Conservation (phyloP, 352 stramenopile species). For the Phytophthora idaei region DNA sequence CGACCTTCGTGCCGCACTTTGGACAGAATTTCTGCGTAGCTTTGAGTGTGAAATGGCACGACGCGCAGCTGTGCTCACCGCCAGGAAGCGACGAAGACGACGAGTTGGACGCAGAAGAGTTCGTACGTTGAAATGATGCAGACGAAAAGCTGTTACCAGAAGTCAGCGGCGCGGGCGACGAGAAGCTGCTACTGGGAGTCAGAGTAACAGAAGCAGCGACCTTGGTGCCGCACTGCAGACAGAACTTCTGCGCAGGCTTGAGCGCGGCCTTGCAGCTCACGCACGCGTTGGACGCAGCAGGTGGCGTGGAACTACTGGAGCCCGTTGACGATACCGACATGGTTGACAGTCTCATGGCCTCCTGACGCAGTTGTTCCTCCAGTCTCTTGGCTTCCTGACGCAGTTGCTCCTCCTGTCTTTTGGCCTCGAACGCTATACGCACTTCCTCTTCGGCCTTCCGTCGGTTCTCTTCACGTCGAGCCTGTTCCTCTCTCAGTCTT, state of each 20-base stretch:
- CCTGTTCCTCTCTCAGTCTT: constrained; percentile 61
- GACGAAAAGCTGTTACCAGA: constrained; percentile 24
- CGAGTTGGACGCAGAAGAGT: constrained; percentile 30
- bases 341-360: constrained; percentile 56
- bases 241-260: constrained; percentile 69
- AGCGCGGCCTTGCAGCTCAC: constrained; percentile 24
- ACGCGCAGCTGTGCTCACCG: constrained; percentile 41
- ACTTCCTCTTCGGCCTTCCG: constrained; percentile 62
- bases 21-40: constrained; percentile 82
- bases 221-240: constrained; percentile 66
- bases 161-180: constrained; percentile 21
- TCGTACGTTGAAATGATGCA: constrained; percentile 30
- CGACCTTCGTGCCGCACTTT: constrained; percentile 60
- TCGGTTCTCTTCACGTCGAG: constrained; percentile 67
- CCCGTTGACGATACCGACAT: constrained; percentile 26
- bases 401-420: constrained; percentile 64
- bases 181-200: constrained; percentile 24
- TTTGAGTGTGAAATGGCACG: constrained; percentile 58
- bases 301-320: constrained; percentile 10
- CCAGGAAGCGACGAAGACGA: constrained; percentile 34
- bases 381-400: constrained; percentile 56
- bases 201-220: constrained; percentile 19
- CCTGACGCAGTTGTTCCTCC: constrained; percentile 61
- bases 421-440: constrained; percentile 65
- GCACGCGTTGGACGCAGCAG: constrained; percentile 25